Evolutionary conservation across 179 eudicot genomes (phyloP), one percentile per base, ranked within the genome.

Genomic region (Corrigiola litoralis): DNA sequence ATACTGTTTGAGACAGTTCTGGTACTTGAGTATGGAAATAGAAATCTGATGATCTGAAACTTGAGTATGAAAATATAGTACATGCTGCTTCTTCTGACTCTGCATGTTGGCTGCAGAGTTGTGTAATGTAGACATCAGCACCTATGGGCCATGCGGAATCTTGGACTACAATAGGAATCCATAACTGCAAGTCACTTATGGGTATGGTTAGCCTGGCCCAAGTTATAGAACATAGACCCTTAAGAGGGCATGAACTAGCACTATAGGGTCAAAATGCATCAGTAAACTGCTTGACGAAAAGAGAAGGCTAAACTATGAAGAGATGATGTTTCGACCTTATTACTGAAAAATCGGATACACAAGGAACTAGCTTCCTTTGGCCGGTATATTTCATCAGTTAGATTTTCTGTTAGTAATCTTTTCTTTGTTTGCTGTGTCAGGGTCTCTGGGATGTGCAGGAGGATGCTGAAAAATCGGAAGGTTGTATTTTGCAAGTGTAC

Each of bases 401-500:
- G 25, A 36, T 32, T 21, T 49, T 61, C 11, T 68, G 18, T 42
- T 71, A 28, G 18, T 18, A 23, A 45, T 31, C 55, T 58, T 54
- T 25, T 49, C 57, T 61, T 48, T 37, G 11, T 25, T 40, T 63
- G 20, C 24, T 49, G 52, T 63, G 11, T 54, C 74, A 94, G 99
- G 95, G 91, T 44, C 70, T 74, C 56, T 94, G 97, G 99, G 94
- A 94, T 81, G 85, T 94, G 58, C 72, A 73, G 80, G 68, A 73
- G 72, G 88, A 74, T 67, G 77, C 58, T 29, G 71, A 74, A 42
- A 68, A 52, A 66, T 74, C 85, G 13, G 72, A 74, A 58, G 63
- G 84, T 62, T 92, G 98, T 73, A 72, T 63, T 63, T 67, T 88
- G 76, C 82, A 77, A 72, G 81, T 94, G 9, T 82, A 81, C 80